Evolutionary conservation across 345 rosid genomes (phyloP).

Genomic region (Lumnitzera littorea): DNA sequence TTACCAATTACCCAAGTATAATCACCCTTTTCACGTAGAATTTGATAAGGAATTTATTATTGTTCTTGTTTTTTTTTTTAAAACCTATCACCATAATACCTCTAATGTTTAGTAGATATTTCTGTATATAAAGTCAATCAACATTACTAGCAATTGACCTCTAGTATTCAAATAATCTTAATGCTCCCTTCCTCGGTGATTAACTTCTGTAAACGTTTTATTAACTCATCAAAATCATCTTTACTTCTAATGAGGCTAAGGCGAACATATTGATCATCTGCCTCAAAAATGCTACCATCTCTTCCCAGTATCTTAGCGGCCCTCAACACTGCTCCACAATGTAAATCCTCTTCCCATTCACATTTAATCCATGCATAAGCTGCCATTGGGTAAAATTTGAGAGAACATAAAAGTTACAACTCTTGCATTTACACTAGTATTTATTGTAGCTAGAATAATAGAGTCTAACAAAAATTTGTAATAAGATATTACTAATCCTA

Average conservation of each 20-base stretch:
- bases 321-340: constrained; percentile 36
- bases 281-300: constrained; percentile 26
- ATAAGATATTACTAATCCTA: neutral
- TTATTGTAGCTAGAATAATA: neutral
- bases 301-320: constrained; percentile 45
- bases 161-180: constrained; percentile 4
- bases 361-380: constrained; percentile 76
- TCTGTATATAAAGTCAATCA: too few relatives aligned
- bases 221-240: constrained; percentile 50
- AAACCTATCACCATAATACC: too few relatives aligned
- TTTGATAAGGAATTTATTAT: too few relatives aligned
- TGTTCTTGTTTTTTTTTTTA: too few relatives aligned
- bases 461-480: neutral
- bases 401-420: neutral
- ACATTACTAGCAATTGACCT: too few relatives aligned
- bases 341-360: constrained; percentile 38
- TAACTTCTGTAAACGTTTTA: constrained; percentile 22
- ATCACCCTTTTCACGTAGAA: too few relatives aligned
- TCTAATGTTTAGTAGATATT: too few relatives aligned
- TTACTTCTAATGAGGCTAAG: constrained; percentile 46
- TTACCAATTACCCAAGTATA: too few relatives aligned
- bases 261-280: constrained; percentile 29
- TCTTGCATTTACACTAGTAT: too few relatives aligned
- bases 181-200: constrained; percentile 19
- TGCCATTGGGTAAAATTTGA: constrained; percentile 9